Percentiles rank a stretch among this genome's conserved stretches.
phyloP scores from a whole-genome alignment of 148 eudicot genomes.

The Spergularia marina region DNA sequence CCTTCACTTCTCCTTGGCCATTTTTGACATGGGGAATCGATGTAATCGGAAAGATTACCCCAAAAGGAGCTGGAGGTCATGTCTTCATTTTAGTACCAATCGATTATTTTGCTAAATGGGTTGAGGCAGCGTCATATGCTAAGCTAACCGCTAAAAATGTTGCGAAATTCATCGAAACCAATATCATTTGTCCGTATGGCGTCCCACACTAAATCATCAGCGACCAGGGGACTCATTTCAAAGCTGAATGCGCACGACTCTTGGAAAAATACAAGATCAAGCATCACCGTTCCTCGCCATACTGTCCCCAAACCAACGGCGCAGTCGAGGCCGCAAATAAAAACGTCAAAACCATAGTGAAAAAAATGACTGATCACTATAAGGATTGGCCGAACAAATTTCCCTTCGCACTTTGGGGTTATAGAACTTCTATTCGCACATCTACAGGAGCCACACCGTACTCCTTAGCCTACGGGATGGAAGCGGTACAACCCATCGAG shows the following conservation, averaged over 20 bases:
- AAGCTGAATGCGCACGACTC: neutral
- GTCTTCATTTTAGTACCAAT: neutral
- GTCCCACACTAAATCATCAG: neutral
- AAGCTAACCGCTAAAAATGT: neutral
- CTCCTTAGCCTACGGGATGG: neutral
- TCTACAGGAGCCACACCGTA: neutral
- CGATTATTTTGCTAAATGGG: conserved; percentile 6
- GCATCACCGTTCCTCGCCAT: neutral
- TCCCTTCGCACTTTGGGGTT: neutral
- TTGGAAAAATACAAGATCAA: neutral
- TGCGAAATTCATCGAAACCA: neutral
- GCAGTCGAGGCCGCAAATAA: neutral
- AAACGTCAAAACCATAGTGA: neutral
- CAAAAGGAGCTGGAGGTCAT: neutral
- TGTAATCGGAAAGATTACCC: neutral
- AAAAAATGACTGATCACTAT: neutral
- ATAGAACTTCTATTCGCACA: neutral
- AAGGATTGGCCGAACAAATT: neutral
- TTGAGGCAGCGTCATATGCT: neutral
- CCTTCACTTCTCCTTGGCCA: neutral
- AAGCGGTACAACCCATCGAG: neutral
- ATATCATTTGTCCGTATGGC: neutral
- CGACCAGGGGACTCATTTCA: neutral
- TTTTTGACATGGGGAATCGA: neutral
- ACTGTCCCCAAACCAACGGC: neutral